Percentiles rank a stretch among this genome's conserved stretches.
Evolutionary conservation across 2,329 filamentous ascomycete species (phyloP).

Genomic region (Colletotrichum sp.): DNA sequence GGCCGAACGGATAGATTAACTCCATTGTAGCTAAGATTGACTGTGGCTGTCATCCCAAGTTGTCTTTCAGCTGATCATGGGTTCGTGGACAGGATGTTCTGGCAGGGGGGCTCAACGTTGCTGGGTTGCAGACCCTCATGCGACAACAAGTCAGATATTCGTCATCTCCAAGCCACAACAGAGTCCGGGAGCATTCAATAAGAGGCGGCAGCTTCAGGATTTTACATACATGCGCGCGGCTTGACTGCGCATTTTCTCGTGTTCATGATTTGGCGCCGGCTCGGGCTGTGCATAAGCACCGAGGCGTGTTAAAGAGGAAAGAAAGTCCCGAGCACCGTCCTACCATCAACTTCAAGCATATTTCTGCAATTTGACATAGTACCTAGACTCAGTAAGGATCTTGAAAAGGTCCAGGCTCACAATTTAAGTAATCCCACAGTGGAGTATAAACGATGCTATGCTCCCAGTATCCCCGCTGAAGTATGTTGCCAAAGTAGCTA

Average conservation of each 20-base stretch:
- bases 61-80: neutral
- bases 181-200: neutral
- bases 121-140: neutral
- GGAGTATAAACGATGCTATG: neutral
- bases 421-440: neutral
- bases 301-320: neutral
- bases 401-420: neutral
- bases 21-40: neutral
- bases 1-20: neutral
- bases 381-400: neutral
- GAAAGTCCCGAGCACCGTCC: neutral
- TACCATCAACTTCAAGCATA: neutral
- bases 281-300: neutral
- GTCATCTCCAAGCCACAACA: neutral
- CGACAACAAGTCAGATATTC: neutral
- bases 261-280: neutral
- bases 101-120: neutral
- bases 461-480: neutral
- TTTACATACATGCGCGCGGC: neutral
- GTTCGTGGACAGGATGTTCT: neutral
- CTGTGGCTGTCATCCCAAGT: neutral
- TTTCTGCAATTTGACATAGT: neutral
- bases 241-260: neutral
- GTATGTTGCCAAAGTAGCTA: accelerated
- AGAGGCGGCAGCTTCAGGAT: neutral